phyloP scores from a whole-genome alignment of 768 basidiomycete species.

The Termitomyces sp. region DNA sequence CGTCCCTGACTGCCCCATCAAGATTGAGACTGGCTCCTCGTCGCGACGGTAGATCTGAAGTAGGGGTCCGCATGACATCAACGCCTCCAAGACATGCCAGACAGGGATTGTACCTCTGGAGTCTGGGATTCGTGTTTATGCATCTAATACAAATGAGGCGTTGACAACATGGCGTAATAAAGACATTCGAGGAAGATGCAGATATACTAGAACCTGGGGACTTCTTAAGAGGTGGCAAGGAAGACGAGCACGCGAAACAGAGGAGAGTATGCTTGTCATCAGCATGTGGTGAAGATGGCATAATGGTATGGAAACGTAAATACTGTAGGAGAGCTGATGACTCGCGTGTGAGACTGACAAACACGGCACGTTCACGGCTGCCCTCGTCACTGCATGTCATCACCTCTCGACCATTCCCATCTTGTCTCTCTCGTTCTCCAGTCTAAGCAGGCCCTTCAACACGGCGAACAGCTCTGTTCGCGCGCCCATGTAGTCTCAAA shows the following conservation, averaged over 20 bases:
- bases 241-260: slow-evolving; percentile 60
- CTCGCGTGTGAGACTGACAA: neutral
- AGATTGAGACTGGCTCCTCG: slow-evolving; percentile 25
- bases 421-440: slow-evolving; percentile 73
- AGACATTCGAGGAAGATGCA: slow-evolving; percentile 15
- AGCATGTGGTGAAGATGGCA: neutral
- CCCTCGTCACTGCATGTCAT: slow-evolving; percentile 14
- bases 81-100: slow-evolving; percentile 61
- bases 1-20: slow-evolving; percentile 52
- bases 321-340: neutral
- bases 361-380: neutral
- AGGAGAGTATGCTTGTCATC: slow-evolving; percentile 27
- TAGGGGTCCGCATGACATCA: slow-evolving; percentile 23
- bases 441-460: slow-evolving; percentile 78
- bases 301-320: neutral
- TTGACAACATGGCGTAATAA: slow-evolving; percentile 58
- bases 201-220: neutral
- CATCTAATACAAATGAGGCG: slow-evolving; percentile 63
- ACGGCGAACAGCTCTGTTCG: slow-evolving; percentile 71
- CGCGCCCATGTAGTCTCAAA: slow-evolving; percentile 59
- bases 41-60: slow-evolving; percentile 2
- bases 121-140: slow-evolving; percentile 51
- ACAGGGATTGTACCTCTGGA: slow-evolving; percentile 68
- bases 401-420: slow-evolving; percentile 44
- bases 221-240: slow-evolving; percentile 35